Conservation (phyloP, 345 rosid genomes). For the Aurinia saxatilis region DNA sequence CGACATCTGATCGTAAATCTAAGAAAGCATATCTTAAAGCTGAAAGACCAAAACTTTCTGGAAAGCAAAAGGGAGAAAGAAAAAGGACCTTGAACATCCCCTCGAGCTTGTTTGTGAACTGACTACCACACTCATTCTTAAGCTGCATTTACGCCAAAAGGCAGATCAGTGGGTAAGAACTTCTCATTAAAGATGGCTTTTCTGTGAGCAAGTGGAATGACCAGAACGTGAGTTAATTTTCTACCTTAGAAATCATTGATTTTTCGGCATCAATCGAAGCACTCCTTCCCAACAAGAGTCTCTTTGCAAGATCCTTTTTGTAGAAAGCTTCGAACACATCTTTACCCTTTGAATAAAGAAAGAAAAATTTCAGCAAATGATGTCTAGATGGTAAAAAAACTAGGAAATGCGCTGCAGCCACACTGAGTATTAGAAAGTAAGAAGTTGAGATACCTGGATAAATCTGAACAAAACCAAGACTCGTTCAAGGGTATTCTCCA, state of each 20-base stretch:
- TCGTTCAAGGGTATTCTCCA: conserved; percentile 86
- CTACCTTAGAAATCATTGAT: conserved; percentile 95
- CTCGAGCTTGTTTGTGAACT: conserved; percentile 89
- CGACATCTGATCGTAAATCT: background rate
- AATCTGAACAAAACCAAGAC: conserved; percentile 85
- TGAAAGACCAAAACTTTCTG: background rate
- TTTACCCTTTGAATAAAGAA: conserved; percentile 52
- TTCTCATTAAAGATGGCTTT: background rate
- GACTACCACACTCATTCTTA: conserved; percentile 92
- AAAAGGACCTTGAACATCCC: conserved; percentile 87
- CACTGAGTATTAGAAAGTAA: background rate
- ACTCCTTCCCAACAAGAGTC: conserved; percentile 79
- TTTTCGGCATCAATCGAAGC: conserved; percentile 96
- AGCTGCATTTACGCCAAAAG: conserved; percentile 43
- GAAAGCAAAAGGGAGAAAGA: background rate
- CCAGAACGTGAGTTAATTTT: background rate
- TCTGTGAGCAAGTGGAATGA: background rate
- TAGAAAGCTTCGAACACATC: conserved; percentile 95
- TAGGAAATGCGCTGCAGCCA: too few relatives aligned
- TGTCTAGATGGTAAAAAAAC: background rate
- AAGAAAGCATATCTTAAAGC: too few relatives aligned
- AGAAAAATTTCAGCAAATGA: background rate
- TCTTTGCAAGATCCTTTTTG: conserved; percentile 92
- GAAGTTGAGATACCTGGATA: conserved; percentile 53
- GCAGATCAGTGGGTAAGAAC: conserved; percentile 21